A percentile compares a stretch with the other conserved stretches of the same genome.
These are phyloP conservation scores for Neurospora terricola DNA, from an alignment of 495 filamentous ascomycete genomes.

Conservation along the genomic window DNA sequence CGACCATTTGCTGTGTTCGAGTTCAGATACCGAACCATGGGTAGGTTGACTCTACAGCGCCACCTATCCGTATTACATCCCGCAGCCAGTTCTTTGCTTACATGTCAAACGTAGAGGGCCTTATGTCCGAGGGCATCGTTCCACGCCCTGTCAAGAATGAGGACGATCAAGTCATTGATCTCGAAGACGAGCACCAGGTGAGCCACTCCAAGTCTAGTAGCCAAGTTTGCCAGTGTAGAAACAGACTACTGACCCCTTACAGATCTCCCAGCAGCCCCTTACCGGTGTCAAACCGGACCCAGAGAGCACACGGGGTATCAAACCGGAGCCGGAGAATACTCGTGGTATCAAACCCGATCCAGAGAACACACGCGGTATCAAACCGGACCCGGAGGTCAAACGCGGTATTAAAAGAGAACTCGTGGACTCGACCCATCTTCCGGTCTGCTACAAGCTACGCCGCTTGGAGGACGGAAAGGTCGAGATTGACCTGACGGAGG, in stretches of 20 bases:
- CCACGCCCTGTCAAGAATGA: not conserved
- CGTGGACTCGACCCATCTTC: not conserved
- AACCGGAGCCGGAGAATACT: not conserved
- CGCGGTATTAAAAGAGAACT: not conserved
- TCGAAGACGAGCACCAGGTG: not conserved
- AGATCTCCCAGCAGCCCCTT: not conserved
- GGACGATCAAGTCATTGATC: not conserved
- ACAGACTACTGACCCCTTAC: not conserved
- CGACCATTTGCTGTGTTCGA: slow-evolving; percentile 10
- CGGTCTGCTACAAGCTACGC: not conserved
- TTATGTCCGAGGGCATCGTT: slow-evolving; percentile 1
- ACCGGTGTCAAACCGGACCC: not conserved
- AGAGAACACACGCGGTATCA: too few relatives aligned
- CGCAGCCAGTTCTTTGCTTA: not conserved
- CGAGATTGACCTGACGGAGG: slow-evolving; percentile 4
- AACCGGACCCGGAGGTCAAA: not conserved
- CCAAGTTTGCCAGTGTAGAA: not conserved
- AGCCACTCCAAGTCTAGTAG: not conserved
- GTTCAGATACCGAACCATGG: slow-evolving; percentile 9
- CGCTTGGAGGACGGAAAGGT: not conserved
- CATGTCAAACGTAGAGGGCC: slow-evolving; percentile 2
- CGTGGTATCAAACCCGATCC: not conserved
- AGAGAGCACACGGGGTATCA: not conserved
- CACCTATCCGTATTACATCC: not conserved
- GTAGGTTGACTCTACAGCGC: not conserved